Percentiles rank a stretch among this genome's conserved stretches.
phyloP scores from a whole-genome alignment of 805 yeast species.

The Hanseniaspora lindneri region DNA sequence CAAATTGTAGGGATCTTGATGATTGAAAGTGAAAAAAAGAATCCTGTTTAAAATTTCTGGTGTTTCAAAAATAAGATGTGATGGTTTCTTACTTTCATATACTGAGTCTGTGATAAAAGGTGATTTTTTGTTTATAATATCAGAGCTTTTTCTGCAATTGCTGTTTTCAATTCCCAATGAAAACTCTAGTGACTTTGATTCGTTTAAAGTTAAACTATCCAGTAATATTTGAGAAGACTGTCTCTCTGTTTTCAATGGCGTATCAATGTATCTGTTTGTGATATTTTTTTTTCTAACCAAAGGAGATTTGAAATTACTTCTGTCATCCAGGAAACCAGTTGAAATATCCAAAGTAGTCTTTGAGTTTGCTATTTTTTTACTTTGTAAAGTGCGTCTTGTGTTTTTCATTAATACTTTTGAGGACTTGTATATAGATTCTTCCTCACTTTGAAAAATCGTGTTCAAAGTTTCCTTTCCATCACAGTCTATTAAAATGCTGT shows the following conservation, averaged over 20 bases:
- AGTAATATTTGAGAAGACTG: conserved; percentile 4
- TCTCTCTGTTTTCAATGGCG: conserved; percentile 8
- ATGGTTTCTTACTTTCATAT: background rate
- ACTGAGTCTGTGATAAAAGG: background rate
- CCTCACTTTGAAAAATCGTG: too few species aligned
- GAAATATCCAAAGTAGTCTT: background rate
- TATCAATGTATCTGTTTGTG: conserved; percentile 9
- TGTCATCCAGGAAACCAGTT: background rate
- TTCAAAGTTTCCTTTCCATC: too few species aligned
- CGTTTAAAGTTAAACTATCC: background rate
- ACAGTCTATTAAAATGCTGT: too few species aligned
- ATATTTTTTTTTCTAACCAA: conserved; percentile 11
- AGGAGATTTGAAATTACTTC: conserved; percentile 1
- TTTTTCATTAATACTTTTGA: too few species aligned
- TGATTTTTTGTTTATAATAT: background rate
- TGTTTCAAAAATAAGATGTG: conserved; percentile 6
- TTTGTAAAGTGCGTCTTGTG: too few species aligned
- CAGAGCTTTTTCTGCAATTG: conserved; percentile 9
- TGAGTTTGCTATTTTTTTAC: too few species aligned
- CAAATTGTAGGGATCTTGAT: conserved; percentile 8
- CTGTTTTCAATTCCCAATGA: background rate
- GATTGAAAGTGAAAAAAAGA: conserved; percentile 4
- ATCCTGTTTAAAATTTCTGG: conserved; percentile 11
- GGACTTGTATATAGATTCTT: too few species aligned
- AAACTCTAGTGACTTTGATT: background rate